Evolutionary conservation across 768 basidiomycete species (phyloP).

Genomic region (Termitomyces sp.): DNA sequence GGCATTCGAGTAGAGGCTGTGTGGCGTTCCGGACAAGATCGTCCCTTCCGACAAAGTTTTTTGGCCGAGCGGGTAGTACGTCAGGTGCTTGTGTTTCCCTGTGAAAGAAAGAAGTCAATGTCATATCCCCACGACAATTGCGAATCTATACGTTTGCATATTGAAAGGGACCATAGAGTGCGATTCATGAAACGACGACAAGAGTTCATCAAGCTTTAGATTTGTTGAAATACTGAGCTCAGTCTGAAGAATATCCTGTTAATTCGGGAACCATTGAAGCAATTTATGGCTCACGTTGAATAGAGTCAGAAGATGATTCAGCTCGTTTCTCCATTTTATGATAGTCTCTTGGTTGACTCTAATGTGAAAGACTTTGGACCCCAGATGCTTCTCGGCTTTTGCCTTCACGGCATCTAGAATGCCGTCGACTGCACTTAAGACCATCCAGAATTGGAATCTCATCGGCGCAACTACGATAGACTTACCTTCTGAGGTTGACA

Average conservation of each 20-base stretch:
- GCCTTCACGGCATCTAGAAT: slow-evolving; percentile 2
- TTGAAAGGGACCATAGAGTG: background rate
- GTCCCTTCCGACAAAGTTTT: slow-evolving; percentile 3
- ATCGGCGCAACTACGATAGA: background rate
- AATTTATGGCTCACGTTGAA: slow-evolving; percentile 4
- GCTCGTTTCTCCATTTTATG: slow-evolving; percentile 2
- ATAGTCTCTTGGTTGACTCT: slow-evolving; percentile 10
- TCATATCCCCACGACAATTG: too few relatives aligned
- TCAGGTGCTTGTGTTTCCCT: background rate
- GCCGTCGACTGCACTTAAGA: background rate
- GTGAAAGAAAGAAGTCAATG: background rate
- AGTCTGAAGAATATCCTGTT: background rate
- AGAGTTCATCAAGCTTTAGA: slow-evolving; percentile 9
- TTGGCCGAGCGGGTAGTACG: background rate
- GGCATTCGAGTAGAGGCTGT: background rate
- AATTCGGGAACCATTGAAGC: too few relatives aligned
- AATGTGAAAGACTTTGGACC: slow-evolving; percentile 4
- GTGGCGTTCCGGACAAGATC: background rate
- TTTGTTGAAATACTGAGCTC: slow-evolving; percentile 10
- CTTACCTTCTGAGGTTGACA: slow-evolving; percentile 1
- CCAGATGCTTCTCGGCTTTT: background rate
- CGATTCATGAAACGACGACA: slow-evolving; percentile 5
- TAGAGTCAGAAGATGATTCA: background rate
- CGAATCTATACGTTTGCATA: background rate
- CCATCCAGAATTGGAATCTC: background rate